Conservation (phyloP, 106 monocot species). For the Acanthochlamys bracteata region DNA sequence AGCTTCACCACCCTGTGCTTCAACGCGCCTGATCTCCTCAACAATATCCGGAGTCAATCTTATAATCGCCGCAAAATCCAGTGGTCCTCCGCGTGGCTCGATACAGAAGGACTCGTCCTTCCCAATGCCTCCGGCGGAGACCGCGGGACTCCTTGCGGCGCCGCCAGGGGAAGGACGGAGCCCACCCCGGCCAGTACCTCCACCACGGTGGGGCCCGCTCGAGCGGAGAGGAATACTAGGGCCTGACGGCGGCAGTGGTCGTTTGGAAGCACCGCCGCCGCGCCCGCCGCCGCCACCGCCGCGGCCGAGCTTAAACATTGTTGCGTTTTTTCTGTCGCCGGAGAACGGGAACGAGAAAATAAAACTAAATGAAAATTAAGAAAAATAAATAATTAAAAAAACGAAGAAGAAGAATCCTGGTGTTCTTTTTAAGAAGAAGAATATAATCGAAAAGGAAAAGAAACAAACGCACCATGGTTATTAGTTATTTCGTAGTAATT, state of each 20-base stretch:
- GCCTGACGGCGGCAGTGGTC: constrained; percentile 18
- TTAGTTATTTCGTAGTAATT: no score
- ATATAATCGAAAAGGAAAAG: no score
- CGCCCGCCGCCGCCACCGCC: constrained; percentile 22
- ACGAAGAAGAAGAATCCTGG: no score
- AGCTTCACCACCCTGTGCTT: constrained; percentile 54
- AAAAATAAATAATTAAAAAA: no score
- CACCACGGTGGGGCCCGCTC: constrained; percentile 10
- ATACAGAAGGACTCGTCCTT: constrained; percentile 69
- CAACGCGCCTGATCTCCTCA: constrained; percentile 72
- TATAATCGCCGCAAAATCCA: constrained; percentile 76
- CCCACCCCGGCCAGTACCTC: constrained; percentile 1
- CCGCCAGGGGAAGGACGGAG: background rate
- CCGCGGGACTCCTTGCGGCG: background rate
- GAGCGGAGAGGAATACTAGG: background rate
- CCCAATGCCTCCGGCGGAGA: constrained; percentile 1
- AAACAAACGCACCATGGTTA: no score
- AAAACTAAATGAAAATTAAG: no score
- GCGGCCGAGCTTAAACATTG: constrained; percentile 41
- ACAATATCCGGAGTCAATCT: constrained; percentile 73
- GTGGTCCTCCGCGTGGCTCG: constrained; percentile 24
- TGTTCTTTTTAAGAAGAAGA: no score
- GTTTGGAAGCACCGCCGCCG: constrained; percentile 25
- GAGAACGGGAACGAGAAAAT: no score
- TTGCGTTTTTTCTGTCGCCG: background rate